A percentile compares a stretch with the other conserved stretches of the same genome.
Conservation (phyloP, 208 protist genomes). For the Trypanosoma platydactyli region DNA sequence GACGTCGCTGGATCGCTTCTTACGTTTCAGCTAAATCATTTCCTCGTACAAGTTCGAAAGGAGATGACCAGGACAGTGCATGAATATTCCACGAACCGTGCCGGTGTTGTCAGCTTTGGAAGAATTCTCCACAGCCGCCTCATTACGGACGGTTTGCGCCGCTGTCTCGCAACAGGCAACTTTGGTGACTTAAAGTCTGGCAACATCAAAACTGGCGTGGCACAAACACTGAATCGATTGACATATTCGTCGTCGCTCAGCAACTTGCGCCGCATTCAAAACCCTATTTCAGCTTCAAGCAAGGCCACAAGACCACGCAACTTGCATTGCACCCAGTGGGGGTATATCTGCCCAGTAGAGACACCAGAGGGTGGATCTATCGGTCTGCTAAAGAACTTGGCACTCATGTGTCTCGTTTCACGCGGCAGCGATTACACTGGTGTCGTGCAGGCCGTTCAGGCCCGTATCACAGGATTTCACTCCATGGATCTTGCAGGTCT, state of each 20-base stretch:
- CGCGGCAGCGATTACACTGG: conserved; percentile 37
- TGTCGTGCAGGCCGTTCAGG: conserved; percentile 42
- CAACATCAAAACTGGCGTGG: conserved; percentile 67
- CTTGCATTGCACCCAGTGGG: conserved; percentile 98
- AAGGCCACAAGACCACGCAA: conserved; percentile 95
- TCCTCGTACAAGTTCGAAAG: conserved; percentile 38
- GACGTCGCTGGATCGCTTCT: conserved; percentile 95
- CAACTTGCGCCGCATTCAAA: conserved; percentile 97
- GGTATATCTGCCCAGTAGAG: conserved; percentile 96
- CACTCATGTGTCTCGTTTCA: conserved; percentile 85
- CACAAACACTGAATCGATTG: conserved; percentile 95
- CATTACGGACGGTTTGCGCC: conserved; percentile 87
- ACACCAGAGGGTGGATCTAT: conserved; percentile 95
- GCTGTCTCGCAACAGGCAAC: conserved; percentile 98
- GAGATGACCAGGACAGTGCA: conserved; percentile 49
- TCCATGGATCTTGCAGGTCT: conserved; percentile 34
- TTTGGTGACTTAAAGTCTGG: conserved; percentile 83
- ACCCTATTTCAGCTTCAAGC: conserved; percentile 92
- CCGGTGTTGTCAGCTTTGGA: conserved; percentile 54
- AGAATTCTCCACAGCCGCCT: conserved; percentile 35
- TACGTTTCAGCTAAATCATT: conserved; percentile 42
- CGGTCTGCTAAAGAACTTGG: conserved; percentile 97
- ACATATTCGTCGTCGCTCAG: conserved; percentile 97
- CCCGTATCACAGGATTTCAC: conserved; percentile 64
- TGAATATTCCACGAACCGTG: conserved; percentile 53